phyloP scores from a whole-genome alignment of 2,329 filamentous ascomycete species.

The Microsporum canis region DNA sequence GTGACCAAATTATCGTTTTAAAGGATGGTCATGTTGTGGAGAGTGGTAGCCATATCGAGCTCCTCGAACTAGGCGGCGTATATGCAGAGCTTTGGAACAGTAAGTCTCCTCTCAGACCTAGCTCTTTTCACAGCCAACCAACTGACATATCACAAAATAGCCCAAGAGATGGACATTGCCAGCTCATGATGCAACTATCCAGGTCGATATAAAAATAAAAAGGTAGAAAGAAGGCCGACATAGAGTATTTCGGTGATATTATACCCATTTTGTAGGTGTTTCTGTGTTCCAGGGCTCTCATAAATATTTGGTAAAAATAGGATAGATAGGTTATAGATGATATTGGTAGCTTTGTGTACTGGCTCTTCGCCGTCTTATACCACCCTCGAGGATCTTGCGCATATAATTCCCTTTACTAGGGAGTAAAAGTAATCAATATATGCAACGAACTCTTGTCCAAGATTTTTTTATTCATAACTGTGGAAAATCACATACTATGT shows the following conservation, averaged over 20 bases:
- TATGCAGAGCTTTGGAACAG: conserved; percentile 88
- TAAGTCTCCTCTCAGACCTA: conserved; percentile 37
- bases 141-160: neutral
- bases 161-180: neutral
- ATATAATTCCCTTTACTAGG: neutral
- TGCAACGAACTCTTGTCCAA: neutral
- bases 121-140: neutral
- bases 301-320: too few species aligned
- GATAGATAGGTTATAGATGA: too few species aligned
- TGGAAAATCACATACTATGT: neutral
- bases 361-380: neutral
- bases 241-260: neutral
- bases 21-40: conserved; percentile 77
- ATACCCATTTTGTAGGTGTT: neutral
- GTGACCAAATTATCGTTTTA: conserved; percentile 83
- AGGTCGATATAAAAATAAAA: neutral
- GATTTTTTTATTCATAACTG: too few species aligned
- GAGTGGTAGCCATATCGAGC: conserved; percentile 71
- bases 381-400: neutral
- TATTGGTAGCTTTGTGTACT: neutral
- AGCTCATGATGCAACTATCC: neutral
- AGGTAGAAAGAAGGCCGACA: neutral
- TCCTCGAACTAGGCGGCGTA: conserved; percentile 66
- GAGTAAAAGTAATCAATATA: neutral
- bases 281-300: neutral